phyloP scores from a whole-genome alignment of 2,329 filamentous ascomycete genomes.

The Alternaria solani region DNA sequence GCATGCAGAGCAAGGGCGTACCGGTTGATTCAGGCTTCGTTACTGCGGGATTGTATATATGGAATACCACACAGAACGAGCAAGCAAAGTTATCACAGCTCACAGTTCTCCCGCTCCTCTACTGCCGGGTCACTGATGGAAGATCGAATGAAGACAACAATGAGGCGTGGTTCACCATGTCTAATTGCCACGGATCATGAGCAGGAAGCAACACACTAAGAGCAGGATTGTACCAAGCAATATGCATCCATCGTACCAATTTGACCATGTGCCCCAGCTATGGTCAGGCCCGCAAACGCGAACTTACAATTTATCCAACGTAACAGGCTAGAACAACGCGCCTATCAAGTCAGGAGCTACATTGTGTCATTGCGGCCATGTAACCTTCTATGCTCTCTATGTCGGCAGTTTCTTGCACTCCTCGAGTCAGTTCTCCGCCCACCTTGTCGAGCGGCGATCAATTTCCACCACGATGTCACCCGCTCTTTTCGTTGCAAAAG shows the following conservation, averaged over 20 bases:
- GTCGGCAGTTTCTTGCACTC: neutral
- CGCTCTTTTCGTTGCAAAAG: neutral
- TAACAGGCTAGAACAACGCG: neutral
- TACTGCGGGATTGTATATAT: conserved; percentile 47
- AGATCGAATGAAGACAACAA: neutral
- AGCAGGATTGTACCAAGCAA: neutral
- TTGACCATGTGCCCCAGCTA: neutral
- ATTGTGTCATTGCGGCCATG: neutral
- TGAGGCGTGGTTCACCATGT: neutral
- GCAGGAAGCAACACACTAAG: neutral
- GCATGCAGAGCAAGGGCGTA: conserved; percentile 35
- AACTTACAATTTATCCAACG: neutral
- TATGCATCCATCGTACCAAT: neutral
- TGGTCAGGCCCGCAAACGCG: neutral
- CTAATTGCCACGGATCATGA: neutral
- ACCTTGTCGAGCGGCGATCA: neutral
- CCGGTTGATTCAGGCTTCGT: conserved; percentile 38
- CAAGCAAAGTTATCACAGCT: conserved; percentile 1
- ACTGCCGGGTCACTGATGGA: neutral
- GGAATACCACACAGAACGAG: conserved; percentile 39
- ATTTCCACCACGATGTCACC: neutral
- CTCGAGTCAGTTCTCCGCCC: neutral
- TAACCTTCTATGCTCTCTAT: neutral
- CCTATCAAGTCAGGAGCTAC: neutral
- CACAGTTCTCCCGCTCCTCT: neutral